Conservation (phyloP, 345 rosid genomes). For the Garcia nutans region DNA sequence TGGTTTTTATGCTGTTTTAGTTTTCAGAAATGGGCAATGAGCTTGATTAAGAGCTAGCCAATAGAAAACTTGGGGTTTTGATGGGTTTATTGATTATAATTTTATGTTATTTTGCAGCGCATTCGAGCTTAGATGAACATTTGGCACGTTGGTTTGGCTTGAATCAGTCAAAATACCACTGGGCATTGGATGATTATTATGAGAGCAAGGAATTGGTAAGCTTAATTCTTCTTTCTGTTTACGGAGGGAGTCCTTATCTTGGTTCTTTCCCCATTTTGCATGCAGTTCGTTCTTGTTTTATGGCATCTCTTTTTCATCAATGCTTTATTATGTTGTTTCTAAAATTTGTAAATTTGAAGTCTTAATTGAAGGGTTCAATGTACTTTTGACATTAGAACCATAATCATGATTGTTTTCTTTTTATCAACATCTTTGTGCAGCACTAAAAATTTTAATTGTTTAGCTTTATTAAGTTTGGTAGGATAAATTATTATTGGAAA, state of each 20-base stretch:
- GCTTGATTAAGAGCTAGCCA: neutral
- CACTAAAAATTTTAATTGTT: neutral
- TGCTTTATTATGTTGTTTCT: neutral
- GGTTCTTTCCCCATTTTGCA: too few species aligned
- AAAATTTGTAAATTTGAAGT: neutral
- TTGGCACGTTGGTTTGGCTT: constrained; percentile 99
- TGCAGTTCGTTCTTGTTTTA: neutral
- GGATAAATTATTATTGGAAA: constrained; percentile 7
- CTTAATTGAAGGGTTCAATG: neutral
- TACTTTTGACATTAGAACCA: neutral
- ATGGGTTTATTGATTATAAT: neutral
- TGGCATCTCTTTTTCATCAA: neutral
- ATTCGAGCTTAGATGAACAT: constrained; percentile 94
- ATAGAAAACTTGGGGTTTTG: neutral
- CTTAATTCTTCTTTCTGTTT: neutral
- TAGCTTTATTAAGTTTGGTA: constrained; percentile 22
- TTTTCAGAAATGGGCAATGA: neutral
- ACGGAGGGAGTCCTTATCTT: too few species aligned
- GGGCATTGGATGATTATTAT: constrained; percentile 96
- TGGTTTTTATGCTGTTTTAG: neutral
- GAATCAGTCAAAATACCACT: constrained; percentile 95
- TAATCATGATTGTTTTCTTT: neutral
- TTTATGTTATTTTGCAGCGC: constrained; percentile 48
- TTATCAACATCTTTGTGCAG: neutral
- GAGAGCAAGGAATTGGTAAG: constrained; percentile 82